Evolutionary conservation across 345 rosid species (phyloP), one percentile per base, ranked within the genome.

Genomic region (Melastoma malabathricum): DNA sequence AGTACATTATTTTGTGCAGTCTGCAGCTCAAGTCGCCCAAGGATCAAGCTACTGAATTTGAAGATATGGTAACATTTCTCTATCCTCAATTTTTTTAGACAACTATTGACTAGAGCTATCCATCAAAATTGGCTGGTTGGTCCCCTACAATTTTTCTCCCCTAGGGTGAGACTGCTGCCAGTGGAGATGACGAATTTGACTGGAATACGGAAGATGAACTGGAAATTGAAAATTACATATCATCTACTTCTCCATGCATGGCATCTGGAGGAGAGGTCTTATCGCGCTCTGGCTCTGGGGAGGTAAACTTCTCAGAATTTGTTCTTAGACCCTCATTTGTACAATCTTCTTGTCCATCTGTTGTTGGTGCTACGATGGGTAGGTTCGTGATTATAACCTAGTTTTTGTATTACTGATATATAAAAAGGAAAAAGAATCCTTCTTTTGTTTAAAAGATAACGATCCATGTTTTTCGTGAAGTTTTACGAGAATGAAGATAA

Each of bases 181-280:
- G 60, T 13, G 77, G 59, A 7, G 73, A 56, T 58, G 74, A 65
- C 53, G 57, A 55, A 46, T 46, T 78, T 60, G 75, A 68, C 59
- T 84, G 89, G 89, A 65, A 69, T 45, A 75, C 84, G 20, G 94
- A 81, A n/a, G 86, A 81, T 66, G 89, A 81, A 22, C 64, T 66
- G 49, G 88, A 84, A 56, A 68, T 81, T 51, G 78, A 70, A n/a
- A 72, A 65, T 38, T 65, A 41, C 55, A n/a, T 60, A 0, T 31
- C 50, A 25, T 54, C 76, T 43, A 57, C 75, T 54, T 49, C 50
- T 39, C 54, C 74, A 10, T 49, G 54, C 38, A 43, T 64, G 17
- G 38, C 65, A n/a, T n/a, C n/a, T 54, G 18, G 56, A 51, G 74
- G 52, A 60, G 73, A 66, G 51, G 63, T 29, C 38, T 29, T 29